Conservation (phyloP, 352 stramenopile genomes). For the Phytopythium chamaehyphon region DNA sequence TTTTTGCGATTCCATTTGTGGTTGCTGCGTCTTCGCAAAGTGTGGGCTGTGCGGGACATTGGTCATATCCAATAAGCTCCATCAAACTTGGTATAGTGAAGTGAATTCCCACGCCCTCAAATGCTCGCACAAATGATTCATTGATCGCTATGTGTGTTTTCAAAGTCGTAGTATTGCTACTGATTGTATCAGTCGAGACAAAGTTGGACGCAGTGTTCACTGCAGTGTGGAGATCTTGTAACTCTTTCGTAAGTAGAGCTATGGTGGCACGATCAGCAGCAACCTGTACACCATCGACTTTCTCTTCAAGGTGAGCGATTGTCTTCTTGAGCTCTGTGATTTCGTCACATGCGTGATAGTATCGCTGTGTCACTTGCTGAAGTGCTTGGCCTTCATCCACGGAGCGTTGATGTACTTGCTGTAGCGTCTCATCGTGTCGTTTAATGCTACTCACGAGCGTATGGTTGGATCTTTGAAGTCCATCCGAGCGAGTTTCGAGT, state of each 20-base stretch:
- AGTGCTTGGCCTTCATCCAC: constrained; percentile 46
- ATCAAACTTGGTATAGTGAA: constrained; percentile 29
- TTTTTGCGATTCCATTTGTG: constrained; percentile 13
- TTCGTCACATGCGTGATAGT: constrained; percentile 67
- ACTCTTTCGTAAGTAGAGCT: constrained; percentile 42
- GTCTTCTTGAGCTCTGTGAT: constrained; percentile 70
- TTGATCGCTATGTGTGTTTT: constrained; percentile 18
- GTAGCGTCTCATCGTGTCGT: constrained; percentile 70
- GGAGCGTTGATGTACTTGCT: constrained; percentile 48
- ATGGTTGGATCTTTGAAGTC: constrained; percentile 48
- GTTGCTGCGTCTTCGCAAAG: constrained; percentile 1
- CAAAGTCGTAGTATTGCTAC: background rate
- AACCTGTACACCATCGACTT: constrained; percentile 61
- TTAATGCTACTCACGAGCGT: constrained; percentile 61
- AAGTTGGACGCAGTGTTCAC: background rate
- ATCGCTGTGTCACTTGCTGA: constrained; percentile 52
- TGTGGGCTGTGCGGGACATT: background rate
- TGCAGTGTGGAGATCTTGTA: constrained; percentile 43
- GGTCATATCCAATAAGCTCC: background rate
- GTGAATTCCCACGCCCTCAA: constrained; percentile 27
- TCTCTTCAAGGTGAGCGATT: constrained; percentile 58
- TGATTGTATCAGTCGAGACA: background rate
- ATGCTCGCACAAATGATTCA: constrained; percentile 26
- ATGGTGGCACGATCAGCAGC: constrained; percentile 68
- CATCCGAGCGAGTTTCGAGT: constrained; percentile 28